A percentile compares a stretch with the other conserved stretches of the same genome.
Evolutionary conservation across 2,329 filamentous ascomycete genomes (phyloP).

Genomic region (Apiospora marii): DNA sequence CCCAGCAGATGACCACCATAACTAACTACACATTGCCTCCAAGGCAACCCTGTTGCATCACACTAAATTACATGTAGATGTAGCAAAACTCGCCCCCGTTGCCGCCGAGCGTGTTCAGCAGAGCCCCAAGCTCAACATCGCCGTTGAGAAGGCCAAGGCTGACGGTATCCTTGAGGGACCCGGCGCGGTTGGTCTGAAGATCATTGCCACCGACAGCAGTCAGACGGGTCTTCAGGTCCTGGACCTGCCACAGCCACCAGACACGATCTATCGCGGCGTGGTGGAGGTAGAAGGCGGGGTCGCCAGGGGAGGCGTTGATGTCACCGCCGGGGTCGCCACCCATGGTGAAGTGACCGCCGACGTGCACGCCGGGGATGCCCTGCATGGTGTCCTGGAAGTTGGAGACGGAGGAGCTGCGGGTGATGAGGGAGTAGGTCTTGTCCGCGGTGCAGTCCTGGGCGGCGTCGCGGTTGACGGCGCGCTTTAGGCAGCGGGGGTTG

Average conservation of each 20-base stretch:
- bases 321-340: slow-evolving; percentile 40
- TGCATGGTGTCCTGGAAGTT: slow-evolving; percentile 48
- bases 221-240: slow-evolving; percentile 28
- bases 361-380: slow-evolving; percentile 41
- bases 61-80: slow-evolving; percentile 32
- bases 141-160: slow-evolving; percentile 33
- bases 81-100: slow-evolving; percentile 40
- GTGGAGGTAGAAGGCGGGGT: slow-evolving; percentile 37
- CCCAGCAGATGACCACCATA: background rate
- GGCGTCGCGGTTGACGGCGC: slow-evolving; percentile 36
- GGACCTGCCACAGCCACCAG: slow-evolving; percentile 35
- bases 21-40: background rate
- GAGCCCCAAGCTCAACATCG: slow-evolving; percentile 34
- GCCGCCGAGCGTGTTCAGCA: slow-evolving; percentile 38
- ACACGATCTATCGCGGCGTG: slow-evolving; percentile 34
- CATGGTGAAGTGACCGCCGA: slow-evolving; percentile 40
- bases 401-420: slow-evolving; percentile 35
- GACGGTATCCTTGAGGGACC: slow-evolving; percentile 34
- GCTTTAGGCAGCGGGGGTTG: slow-evolving; percentile 46
- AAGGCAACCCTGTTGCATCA: background rate
- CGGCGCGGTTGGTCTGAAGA: slow-evolving; percentile 36
- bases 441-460: slow-evolving; percentile 39
- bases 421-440: slow-evolving; percentile 32
- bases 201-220: slow-evolving; percentile 34
- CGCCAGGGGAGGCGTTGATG: slow-evolving; percentile 31